These are phyloP conservation scores for Hypoxylon sp. DNA, from an alignment of 2,329 filamentous ascomycete species.

Conservation along the genomic window DNA sequence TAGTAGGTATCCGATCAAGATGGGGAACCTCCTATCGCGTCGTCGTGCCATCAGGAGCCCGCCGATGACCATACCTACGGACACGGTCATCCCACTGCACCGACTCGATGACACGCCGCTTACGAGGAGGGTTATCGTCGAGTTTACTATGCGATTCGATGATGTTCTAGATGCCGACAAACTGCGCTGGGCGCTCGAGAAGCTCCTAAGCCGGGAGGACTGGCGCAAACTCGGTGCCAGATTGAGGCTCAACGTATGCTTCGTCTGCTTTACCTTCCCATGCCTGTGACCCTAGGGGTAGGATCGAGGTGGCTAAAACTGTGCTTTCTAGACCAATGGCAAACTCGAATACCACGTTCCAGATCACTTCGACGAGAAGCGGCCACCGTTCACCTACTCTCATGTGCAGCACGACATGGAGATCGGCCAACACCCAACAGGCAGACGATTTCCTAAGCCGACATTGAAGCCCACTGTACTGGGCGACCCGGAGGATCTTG, in stretches of 20 bases:
- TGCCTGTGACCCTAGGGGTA: background rate
- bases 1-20: slow-evolving; percentile 6
- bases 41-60: slow-evolving; percentile 1
- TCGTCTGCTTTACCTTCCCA: background rate
- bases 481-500: slow-evolving; percentile 40
- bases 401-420: slow-evolving; percentile 48
- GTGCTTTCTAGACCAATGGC: slow-evolving; percentile 32
- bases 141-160: slow-evolving; percentile 34
- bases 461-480: slow-evolving; percentile 45
- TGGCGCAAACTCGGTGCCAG: slow-evolving; percentile 59
- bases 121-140: slow-evolving; percentile 32
- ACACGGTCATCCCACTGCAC: slow-evolving; percentile 32
- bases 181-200: slow-evolving; percentile 48
- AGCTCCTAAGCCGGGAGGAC: slow-evolving; percentile 51
- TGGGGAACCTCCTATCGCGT: slow-evolving; percentile 25
- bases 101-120: slow-evolving; percentile 29
- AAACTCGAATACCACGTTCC: slow-evolving; percentile 55
- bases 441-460: slow-evolving; percentile 47
- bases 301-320: slow-evolving; percentile 13
- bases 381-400: slow-evolving; percentile 54
- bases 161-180: slow-evolving; percentile 53
- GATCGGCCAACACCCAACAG: slow-evolving; percentile 54
- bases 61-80: slow-evolving; percentile 25
- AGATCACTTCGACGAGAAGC: slow-evolving; percentile 46
- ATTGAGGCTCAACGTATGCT: slow-evolving; percentile 50